Evolutionary conservation across 352 stramenopile genomes (phyloP), one percentile per base, ranked within the genome.

Genomic region (Phytophthora sp.): DNA sequence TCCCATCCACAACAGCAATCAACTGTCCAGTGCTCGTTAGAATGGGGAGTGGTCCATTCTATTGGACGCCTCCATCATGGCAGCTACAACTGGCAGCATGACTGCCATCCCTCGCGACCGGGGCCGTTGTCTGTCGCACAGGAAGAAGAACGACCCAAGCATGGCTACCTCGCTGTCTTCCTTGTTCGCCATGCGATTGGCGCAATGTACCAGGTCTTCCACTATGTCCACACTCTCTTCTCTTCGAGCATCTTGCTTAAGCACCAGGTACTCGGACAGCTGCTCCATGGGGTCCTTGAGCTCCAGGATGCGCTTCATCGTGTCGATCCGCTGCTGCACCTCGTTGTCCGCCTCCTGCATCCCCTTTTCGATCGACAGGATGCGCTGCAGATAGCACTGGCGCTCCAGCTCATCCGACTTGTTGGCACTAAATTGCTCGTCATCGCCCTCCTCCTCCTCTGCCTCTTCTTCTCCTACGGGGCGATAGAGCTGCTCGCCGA

Each of bases 91-190:
- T 2, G 82, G 82, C 21, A 89, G 63, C 69, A 88, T 80, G 15
- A 73, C 46, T 3, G 64, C 63, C 30, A 77, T 66, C 3, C 70
- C 55, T 56, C 73, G 68, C 18, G 50, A 61, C 26, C 51, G 63
- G 26, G 52, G 16, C 4, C 51, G 49, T 35, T 73, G 59, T 42
- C 47, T 35, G 21, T 89, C 75, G 30, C 74, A 76, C 41, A 77
- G 45, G 53, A 90, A 90, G 63, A 90, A 82, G 41, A 91, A 93
- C 4, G 80, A 76, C 12, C 68, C 82, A 18, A 93, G 46, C 24
- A 86, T 70, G 12, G 82, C 80, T 21, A 82, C 69, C 41, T 93
- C 84, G 21, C 61, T 77, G 59, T 91, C 84, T 36, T 81, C 57
- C 15, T 72, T 45, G 20, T 75, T 63, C 8, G 24, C 69, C 71